phyloP scores from a whole-genome alignment of 768 basidiomycete species.

The Psilocybe azurescens region DNA sequence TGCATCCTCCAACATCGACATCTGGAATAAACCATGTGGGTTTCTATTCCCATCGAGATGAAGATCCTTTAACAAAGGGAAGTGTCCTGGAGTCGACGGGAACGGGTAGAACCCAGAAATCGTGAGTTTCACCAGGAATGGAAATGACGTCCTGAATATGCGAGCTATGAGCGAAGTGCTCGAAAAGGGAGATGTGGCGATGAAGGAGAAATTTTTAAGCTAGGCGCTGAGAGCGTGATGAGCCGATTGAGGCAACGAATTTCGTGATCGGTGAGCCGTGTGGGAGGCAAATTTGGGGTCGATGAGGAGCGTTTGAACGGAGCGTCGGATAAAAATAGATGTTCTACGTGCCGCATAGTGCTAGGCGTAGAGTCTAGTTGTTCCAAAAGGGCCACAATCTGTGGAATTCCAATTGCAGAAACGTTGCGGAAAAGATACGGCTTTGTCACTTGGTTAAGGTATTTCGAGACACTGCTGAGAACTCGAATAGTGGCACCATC shows the following conservation, averaged over 20 bases:
- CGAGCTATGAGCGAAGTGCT: constrained; percentile 46
- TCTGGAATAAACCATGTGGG: constrained; percentile 50
- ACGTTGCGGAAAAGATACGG: constrained; percentile 48
- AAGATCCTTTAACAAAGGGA: constrained; percentile 41
- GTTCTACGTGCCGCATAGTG: constrained; percentile 43
- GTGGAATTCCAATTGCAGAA: constrained; percentile 33
- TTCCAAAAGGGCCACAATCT: constrained; percentile 32
- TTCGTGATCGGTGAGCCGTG: constrained; percentile 6
- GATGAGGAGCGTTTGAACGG: background rate
- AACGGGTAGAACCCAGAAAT: constrained; percentile 57
- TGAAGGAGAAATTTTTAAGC: constrained; percentile 46
- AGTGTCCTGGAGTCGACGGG: constrained; percentile 37
- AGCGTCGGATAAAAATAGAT: constrained; percentile 49
- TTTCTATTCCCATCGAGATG: constrained; percentile 56
- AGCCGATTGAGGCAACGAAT: constrained; percentile 32
- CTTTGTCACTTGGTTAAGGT: constrained; percentile 41
- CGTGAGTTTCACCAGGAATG: constrained; percentile 43
- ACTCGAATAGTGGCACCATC: constrained; percentile 42
- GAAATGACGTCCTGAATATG: constrained; percentile 48
- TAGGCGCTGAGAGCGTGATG: constrained; percentile 42
- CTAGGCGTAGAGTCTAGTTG: constrained; percentile 36
- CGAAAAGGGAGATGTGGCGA: constrained; percentile 32
- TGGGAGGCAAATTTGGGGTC: background rate
- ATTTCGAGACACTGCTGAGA: constrained; percentile 43
- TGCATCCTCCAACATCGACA: constrained; percentile 40